Evolutionary conservation across 202 grass and related monocot species (phyloP).

Genomic region (Miscanthus sacchariflorus): DNA sequence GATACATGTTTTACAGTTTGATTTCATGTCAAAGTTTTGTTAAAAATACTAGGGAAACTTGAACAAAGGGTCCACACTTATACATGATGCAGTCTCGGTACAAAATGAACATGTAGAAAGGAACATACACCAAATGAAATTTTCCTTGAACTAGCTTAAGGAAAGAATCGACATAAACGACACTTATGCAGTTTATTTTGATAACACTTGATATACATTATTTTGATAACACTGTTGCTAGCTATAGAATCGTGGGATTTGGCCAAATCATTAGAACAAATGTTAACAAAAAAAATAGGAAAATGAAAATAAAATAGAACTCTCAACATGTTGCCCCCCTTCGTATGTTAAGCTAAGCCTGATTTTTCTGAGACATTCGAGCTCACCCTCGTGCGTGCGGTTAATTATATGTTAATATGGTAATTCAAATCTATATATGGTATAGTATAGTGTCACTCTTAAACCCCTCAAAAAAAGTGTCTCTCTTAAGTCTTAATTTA

Average conservation of each 20-base stretch:
- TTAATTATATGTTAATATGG: neutral
- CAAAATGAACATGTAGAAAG: neutral
- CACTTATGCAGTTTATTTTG: neutral
- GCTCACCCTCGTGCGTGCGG: too few relatives aligned
- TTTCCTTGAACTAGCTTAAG: neutral
- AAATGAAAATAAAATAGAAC: too few relatives aligned
- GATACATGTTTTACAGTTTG: neutral
- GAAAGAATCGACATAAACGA: neutral
- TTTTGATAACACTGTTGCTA: too few relatives aligned
- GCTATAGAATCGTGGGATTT: neutral
- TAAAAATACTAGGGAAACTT: neutral
- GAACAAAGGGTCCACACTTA: neutral
- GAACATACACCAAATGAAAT: neutral
- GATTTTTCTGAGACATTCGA: neutral
- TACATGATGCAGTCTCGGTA: neutral
- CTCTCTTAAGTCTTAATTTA: neutral
- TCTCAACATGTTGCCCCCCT: too few relatives aligned
- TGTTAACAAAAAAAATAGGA: too few relatives aligned
- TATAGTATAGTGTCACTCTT: neutral
- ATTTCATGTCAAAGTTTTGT: constrained; percentile 12
- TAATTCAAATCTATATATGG: too few relatives aligned
- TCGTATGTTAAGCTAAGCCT: too few relatives aligned
- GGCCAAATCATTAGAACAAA: too few relatives aligned
- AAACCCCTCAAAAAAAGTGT: neutral
- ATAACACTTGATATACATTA: too few relatives aligned